Percentiles rank a stretch among this genome's conserved stretches.
These are phyloP conservation scores for Phytopythium cucurbitacearum DNA, from an alignment of 352 stramenopile species.

Conservation along the genomic window DNA sequence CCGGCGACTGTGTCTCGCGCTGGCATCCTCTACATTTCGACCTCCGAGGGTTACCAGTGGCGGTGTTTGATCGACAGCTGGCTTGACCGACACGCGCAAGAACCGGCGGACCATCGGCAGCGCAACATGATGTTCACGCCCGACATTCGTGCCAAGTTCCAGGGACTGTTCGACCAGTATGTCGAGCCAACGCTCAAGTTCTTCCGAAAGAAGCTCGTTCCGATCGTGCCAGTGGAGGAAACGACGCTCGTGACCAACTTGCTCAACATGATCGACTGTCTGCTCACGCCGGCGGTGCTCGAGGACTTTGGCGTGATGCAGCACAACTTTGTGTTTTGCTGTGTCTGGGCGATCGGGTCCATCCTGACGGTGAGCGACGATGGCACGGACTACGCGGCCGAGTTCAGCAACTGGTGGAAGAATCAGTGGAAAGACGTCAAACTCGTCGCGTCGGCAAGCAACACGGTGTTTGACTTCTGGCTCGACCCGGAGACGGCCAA, in stretches of 20 bases:
- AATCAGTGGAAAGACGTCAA: slow-evolving; percentile 96
- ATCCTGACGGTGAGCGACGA: slow-evolving; percentile 91
- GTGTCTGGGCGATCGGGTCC: slow-evolving; percentile 94
- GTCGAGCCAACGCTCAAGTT: slow-evolving; percentile 90
- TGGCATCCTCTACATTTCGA: slow-evolving; percentile 96
- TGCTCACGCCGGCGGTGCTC: slow-evolving; percentile 80
- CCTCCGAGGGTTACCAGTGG: slow-evolving; percentile 94
- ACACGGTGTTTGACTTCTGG: slow-evolving; percentile 98
- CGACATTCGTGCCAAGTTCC: slow-evolving; percentile 75
- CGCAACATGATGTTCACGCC: slow-evolving; percentile 75
- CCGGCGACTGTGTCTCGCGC: slow-evolving; percentile 93
- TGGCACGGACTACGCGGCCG: slow-evolving; percentile 91
- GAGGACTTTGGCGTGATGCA: slow-evolving; percentile 79
- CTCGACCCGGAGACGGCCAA: slow-evolving; percentile 89
- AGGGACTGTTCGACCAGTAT: slow-evolving; percentile 91
- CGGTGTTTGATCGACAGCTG: slow-evolving; percentile 92
- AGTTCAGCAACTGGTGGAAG: slow-evolving; percentile 96
- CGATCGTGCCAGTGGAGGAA: slow-evolving; percentile 92
- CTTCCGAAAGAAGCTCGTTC: slow-evolving; percentile 91
- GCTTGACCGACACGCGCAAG: slow-evolving; percentile 77
- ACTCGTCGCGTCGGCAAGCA: slow-evolving; percentile 88
- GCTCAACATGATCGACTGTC: slow-evolving; percentile 93
- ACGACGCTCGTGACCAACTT: slow-evolving; percentile 91
- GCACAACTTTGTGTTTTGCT: slow-evolving; percentile 95
- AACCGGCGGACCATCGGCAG: slow-evolving; percentile 56